Base-by-base conservation (phyloP, 1,284 basidiomycete species). In the Trametes versicolor region DNA sequence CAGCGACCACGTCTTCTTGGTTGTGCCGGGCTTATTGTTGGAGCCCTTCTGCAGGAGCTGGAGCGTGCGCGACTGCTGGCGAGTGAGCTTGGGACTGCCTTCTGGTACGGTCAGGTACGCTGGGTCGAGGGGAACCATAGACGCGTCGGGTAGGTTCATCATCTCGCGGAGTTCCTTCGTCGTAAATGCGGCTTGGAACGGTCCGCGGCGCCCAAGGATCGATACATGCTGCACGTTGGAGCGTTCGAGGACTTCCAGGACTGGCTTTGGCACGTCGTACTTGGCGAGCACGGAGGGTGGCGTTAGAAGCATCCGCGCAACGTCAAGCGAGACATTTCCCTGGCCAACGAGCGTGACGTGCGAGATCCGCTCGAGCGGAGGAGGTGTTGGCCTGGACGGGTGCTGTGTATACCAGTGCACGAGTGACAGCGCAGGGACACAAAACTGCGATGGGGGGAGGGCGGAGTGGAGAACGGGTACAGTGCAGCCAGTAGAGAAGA, bases 321-420 rank as follows among this genome's bases (percentile, higher is more conserved):
- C 85, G 72, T 99, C 98, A 25, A 99, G 82, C 4, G 97, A 94
- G 55, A 99, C 98, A 73, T 99, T 99, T 17, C 98, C 97, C 67
- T 97, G 95, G 0, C 98, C 97, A 52, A 99, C 92, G 53, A 99
- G 81, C 0, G 94, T 89, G 49, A 98, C 90, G 68, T 96, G 91
- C 6, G 82, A 76, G 0, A 88, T 78, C 36, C 82, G 81, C 37
- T 88, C 82, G 0, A 98, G 83, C 6, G 87, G 80, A 1, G 90
- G 90, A 0, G 87, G 78, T 0, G 83, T 75, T 0, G 87, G 81
- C 9, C 79, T 75, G 0, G 87, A 85, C 1, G 97, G 97, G 77
- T 99, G 96, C 48, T 89, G 91, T 41, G 98, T 99, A 81, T 99
- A 99, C 97, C 97, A 99, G 72, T 97, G 93, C 2, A 99, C 97